phyloP scores from a whole-genome alignment of 2,329 filamentous ascomycete species.

The Calonectria honghensis region DNA sequence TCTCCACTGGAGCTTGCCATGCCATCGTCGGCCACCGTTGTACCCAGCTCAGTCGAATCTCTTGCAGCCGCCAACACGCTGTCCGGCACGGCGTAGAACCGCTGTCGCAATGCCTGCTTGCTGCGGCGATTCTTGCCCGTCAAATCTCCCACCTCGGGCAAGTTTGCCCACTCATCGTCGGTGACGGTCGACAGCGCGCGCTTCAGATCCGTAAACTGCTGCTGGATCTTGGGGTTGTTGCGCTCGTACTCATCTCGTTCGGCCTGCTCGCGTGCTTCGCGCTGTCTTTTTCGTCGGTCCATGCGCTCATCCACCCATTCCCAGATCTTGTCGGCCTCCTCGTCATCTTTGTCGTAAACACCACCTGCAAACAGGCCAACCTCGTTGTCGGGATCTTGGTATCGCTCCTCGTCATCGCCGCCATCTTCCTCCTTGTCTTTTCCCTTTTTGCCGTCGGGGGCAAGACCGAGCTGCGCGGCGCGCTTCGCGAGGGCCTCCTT shows the following conservation, averaged over 20 bases:
- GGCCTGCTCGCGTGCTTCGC: constrained; percentile 94
- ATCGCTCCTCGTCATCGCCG: constrained; percentile 86
- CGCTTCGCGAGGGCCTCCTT: constrained; percentile 97
- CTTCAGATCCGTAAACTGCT: constrained; percentile 98
- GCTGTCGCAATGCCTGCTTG: constrained; percentile 86
- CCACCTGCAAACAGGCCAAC: constrained; percentile 96
- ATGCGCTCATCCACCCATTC: constrained; percentile 97
- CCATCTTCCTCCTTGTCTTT: constrained; percentile 84
- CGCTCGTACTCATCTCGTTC: constrained; percentile 97
- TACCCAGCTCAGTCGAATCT: constrained; percentile 87
- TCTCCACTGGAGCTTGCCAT: constrained; percentile 61
- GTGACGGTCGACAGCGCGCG: constrained; percentile 90
- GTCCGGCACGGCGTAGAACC: constrained; percentile 97
- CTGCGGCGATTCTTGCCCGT: constrained; percentile 94
- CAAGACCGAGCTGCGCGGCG: constrained; percentile 86
- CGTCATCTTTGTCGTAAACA: constrained; percentile 97
- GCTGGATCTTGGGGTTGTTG: constrained; percentile 98
- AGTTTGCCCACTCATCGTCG: constrained; percentile 96
- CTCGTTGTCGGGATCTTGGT: constrained; percentile 98
- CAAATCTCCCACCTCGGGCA: constrained; percentile 96
- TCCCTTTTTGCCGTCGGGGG: constrained; percentile 80
- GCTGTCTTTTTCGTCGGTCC: constrained; percentile 91
- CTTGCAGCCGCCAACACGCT: constrained; percentile 93
- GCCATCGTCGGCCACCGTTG: constrained; percentile 90
- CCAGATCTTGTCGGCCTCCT: constrained; percentile 97